Evolutionary conservation across 345 rosid species (phyloP).

Genomic region (Murraya koenigii): DNA sequence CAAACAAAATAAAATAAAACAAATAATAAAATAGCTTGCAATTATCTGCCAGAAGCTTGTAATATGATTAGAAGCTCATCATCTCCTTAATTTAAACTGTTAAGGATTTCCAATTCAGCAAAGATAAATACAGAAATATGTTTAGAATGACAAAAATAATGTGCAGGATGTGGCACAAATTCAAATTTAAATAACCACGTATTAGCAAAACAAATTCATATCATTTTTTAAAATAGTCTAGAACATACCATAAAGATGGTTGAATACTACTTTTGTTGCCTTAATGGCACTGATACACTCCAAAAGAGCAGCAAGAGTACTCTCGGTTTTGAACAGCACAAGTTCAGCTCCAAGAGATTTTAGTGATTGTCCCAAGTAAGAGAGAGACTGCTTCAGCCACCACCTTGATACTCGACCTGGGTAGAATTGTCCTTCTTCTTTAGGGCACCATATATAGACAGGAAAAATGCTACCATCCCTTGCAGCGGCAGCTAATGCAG

Average conservation of each 20-base stretch:
- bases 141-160: not conserved
- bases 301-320: slow-evolving; percentile 63
- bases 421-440: slow-evolving; percentile 85
- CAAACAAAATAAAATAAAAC: too few relatives aligned
- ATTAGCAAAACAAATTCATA: not conserved
- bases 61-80: not conserved
- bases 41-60: not conserved
- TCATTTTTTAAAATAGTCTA: not conserved
- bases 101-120: not conserved
- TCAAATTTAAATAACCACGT: not conserved
- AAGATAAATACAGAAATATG: not conserved
- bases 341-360: slow-evolving; percentile 79
- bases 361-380: slow-evolving; percentile 61
- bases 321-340: slow-evolving; percentile 57
- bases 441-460: slow-evolving; percentile 89
- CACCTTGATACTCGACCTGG: slow-evolving; percentile 93
- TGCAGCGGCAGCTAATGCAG: slow-evolving; percentile 91
- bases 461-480: slow-evolving; percentile 76
- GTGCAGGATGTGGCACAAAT: not conserved
- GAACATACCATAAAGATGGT: slow-evolving; percentile 79
- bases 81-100: not conserved
- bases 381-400: slow-evolving; percentile 94
- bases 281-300: slow-evolving; percentile 58
- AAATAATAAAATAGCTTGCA: not conserved
- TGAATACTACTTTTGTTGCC: slow-evolving; percentile 78